Evolutionary conservation across 176 grass and related monocot genomes (phyloP), one percentile per base, ranked within the genome.

Genomic region (Microstegium vimineum): DNA sequence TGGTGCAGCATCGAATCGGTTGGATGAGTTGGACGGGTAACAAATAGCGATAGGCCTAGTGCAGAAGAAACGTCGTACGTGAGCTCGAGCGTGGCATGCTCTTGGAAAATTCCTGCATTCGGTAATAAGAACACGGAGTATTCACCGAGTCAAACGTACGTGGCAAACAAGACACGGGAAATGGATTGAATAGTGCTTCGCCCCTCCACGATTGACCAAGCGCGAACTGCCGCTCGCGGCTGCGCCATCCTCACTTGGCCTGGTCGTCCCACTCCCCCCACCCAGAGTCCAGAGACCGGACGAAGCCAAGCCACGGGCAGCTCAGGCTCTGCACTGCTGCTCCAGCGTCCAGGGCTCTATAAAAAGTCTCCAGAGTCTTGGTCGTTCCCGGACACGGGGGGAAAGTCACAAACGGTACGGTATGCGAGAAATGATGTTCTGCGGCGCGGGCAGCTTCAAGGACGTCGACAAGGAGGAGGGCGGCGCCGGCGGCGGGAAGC

Each of bases 361-460:
- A 82, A 49, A 49, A 69, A 14, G 46, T 22, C 6, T 31, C 14
- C n/a, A n/a, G n/a, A n/a, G n/a, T 40, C 38, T 40, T 5, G 4
- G 13, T 59, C 37, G 37, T 17, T 28, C 34, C 22, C 32, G 11
- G 11, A 71, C 41, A 56, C 52, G 31, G 37, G 37, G 33, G 37
- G 35, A 0, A 42, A 81, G 49, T 35, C 71, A 59, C 28, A 56
- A 30, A 74, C 68, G 38, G n/a, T n/a, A n/a, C n/a, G n/a, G 37
- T 74, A 68, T 68, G 47, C 80, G 51, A 75, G 89, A 71, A 72
- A 93, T 73, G 92, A 54, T 86, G 86, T 78, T 89, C 74, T 87
- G 92, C 27, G 84, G 95, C 41, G 31, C 88, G 46, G 81, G 78
- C 62, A 88, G 52, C 61, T 76, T 92, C 74, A 91, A 91, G 66